Percentiles rank a stretch among this genome's conserved stretches.
phyloP scores from a whole-genome alignment of 1,139 yeast genomes.

The Diutina rugosa region DNA sequence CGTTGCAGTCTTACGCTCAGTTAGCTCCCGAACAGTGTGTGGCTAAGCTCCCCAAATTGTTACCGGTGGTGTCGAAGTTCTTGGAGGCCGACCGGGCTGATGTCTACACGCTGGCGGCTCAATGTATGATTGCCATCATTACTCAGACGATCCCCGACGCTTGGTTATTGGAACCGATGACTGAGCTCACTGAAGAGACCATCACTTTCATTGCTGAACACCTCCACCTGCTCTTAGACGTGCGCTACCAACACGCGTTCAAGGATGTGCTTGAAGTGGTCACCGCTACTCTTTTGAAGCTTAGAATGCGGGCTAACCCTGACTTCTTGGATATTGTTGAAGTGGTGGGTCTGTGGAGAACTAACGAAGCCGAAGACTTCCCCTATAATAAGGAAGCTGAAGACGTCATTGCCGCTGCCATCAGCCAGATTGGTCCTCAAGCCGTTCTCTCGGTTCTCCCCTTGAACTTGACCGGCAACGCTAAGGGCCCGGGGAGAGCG shows the following conservation, averaged over 20 bases:
- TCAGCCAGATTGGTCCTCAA: constrained; percentile 78
- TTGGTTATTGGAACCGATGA: constrained; percentile 38
- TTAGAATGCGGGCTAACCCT: constrained; percentile 61
- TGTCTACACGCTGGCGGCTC: constrained; percentile 68
- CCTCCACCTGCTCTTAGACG: constrained; percentile 47
- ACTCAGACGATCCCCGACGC: constrained; percentile 54
- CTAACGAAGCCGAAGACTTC: constrained; percentile 56
- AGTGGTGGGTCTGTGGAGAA: constrained; percentile 77
- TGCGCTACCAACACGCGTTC: constrained; percentile 69
- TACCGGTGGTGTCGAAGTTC: constrained; percentile 46
- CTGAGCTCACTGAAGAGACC: constrained; percentile 43
- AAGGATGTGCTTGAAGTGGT: constrained; percentile 62
- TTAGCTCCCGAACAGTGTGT: constrained; percentile 49
- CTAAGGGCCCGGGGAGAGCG: constrained; percentile 62
- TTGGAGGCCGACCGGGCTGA: constrained; percentile 56
- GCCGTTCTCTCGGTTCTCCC: constrained; percentile 65
- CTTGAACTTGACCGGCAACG: constrained; percentile 43
- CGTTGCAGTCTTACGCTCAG: constrained; percentile 53
- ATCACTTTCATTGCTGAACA: constrained; percentile 35
- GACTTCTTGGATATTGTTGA: constrained; percentile 55
- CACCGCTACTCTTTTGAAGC: constrained; percentile 48
- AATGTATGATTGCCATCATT: constrained; percentile 70
- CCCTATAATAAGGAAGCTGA: constrained; percentile 75
- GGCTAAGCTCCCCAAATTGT: constrained; percentile 39
- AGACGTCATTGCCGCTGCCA: constrained; percentile 64